phyloP scores from a whole-genome alignment of 441 rosid species.

The Jatropha multifida region DNA sequence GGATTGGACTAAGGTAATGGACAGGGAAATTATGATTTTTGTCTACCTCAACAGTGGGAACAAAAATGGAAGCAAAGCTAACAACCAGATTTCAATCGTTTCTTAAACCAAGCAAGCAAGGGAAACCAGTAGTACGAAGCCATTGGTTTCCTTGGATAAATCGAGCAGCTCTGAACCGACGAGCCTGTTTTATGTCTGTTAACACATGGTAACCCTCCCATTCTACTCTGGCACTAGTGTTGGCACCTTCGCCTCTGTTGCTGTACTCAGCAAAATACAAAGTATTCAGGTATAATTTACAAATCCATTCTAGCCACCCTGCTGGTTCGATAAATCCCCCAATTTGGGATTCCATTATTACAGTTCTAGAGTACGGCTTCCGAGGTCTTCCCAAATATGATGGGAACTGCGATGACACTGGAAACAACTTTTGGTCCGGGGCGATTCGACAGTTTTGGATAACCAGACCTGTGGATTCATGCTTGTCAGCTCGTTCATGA shows the following conservation, averaged over 20 bases:
- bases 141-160: conserved; percentile 39
- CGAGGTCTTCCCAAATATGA: conserved; percentile 41
- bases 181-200: conserved; percentile 29
- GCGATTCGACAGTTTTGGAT: conserved; percentile 53
- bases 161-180: conserved; percentile 30
- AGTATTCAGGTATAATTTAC: conserved; percentile 43
- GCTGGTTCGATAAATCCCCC: conserved; percentile 43
- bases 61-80: too few relatives aligned
- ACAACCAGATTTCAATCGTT: neutral
- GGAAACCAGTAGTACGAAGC: conserved; percentile 28
- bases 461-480: conserved; percentile 34
- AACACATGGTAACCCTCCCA: conserved; percentile 36
- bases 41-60: neutral
- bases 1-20: too few relatives aligned
- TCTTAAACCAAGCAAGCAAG: conserved; percentile 28
- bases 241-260: conserved; percentile 52
- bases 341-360: conserved; percentile 49
- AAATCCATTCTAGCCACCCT: conserved; percentile 57
- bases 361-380: conserved; percentile 40
- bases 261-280: conserved; percentile 49
- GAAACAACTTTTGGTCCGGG: conserved; percentile 37
- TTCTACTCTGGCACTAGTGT: conserved; percentile 39
- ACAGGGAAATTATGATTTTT: neutral
- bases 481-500: conserved; percentile 39
- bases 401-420: conserved; percentile 34